Evolutionary conservation across 2,329 filamentous ascomycete genomes (phyloP), one percentile per base, ranked within the genome.

Genomic region (Mycogone perniciosa): DNA sequence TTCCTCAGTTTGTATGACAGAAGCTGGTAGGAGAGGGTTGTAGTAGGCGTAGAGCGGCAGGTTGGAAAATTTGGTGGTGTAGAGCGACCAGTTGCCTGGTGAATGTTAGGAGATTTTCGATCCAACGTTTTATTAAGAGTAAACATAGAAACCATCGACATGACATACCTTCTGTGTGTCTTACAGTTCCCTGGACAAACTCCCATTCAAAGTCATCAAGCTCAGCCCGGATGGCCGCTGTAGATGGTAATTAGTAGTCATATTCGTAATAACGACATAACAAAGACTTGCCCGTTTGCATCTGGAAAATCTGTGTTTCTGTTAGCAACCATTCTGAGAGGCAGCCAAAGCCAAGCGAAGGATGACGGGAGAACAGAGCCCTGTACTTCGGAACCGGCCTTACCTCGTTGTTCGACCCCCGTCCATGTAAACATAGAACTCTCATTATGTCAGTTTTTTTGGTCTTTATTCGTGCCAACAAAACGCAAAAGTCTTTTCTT

Each of bases 361-460:
- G 20, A 20, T 20, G 20, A 20, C 20, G 20, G 20, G 20, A 11
- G 6, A 29, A 42, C 40, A 42, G 11, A 6, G 29, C 27, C 11
- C 10, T 42, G 6, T 3, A 11, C 9, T 13, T 42, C 6, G 6
- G 26, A 42, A 27, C 13, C 11, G 7, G 40, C 20, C 20, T 42
- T 26, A 47, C 44, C 37, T 51, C 48, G 31, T 51, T 51, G 30
- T 51, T 51, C 27, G 48, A 51, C 11, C 48, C 48, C 13, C 48
- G 34, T 27, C 48, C 48, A 26, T 51, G 48, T 31, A 51, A 31
- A 30, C 48, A 51, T 8, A 51, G 48, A 29, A 51, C 38, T 31
- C 44, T 51, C 48, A 51, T 72, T 33, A 10, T 30, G 6, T n/a
- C 27, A 6, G 6, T 11, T 42, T 7, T 42, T 10, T 8, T 20